phyloP scores from a whole-genome alignment of 441 rosid genomes.

The Biscutella laevigata region DNA sequence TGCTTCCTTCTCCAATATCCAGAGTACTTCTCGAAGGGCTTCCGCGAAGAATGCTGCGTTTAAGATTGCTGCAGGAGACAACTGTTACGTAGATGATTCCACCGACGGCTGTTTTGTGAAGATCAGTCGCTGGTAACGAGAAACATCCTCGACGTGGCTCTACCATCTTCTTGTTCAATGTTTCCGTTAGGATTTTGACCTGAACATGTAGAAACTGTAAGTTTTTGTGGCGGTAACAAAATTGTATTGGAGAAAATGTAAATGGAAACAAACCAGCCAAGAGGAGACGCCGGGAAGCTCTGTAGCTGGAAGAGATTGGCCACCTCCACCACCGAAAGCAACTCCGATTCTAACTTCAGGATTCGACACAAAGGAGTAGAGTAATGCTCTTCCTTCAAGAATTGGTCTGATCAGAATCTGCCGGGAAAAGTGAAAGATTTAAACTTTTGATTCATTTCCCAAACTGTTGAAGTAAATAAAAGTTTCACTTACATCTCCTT shows the following conservation, averaged over 20 bases:
- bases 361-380: constrained; percentile 68
- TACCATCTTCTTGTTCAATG: constrained; percentile 82
- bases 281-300: constrained; percentile 94
- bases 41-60: constrained; percentile 46
- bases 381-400: constrained; percentile 70
- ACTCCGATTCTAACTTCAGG: constrained; percentile 86
- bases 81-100: constrained; percentile 76
- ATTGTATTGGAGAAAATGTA: background rate
- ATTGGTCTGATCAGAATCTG: constrained; percentile 84
- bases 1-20: constrained; percentile 23
- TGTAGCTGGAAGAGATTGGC: constrained; percentile 87
- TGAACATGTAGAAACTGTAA: constrained; percentile 15
- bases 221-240: background rate
- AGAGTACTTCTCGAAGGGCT: constrained; percentile 46
- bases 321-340: constrained; percentile 97
- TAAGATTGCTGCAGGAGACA: constrained; percentile 60
- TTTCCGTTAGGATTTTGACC: constrained; percentile 74
- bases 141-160: constrained; percentile 81
- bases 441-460: too few relatives aligned
- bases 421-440: too few relatives aligned
- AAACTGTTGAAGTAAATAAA: too few relatives aligned
- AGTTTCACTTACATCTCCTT: constrained; percentile 72
- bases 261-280: constrained; percentile 60
- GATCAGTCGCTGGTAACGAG: constrained; percentile 64
- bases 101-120: constrained; percentile 75